These are phyloP conservation scores for Paraconiothyrium brasiliense DNA, from an alignment of 2,329 filamentous ascomycete genomes.

Conservation along the genomic window DNA sequence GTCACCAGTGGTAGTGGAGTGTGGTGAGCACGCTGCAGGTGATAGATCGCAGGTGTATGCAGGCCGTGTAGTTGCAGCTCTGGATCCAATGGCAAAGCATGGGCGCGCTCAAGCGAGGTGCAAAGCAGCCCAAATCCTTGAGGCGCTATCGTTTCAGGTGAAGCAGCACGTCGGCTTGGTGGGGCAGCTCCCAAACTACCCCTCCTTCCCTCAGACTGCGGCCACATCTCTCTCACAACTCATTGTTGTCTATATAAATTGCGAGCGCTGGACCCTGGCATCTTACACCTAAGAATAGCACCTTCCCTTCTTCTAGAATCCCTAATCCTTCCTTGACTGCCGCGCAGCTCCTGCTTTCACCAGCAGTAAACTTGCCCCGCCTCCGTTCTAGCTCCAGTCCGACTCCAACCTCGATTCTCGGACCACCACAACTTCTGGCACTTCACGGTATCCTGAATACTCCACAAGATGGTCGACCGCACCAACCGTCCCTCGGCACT, in stretches of 20 bases:
- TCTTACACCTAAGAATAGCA: conserved; percentile 5
- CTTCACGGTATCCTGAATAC: not conserved
- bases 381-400: not conserved
- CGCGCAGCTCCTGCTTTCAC: not conserved
- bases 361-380: not conserved
- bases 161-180: conserved; percentile 12
- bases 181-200: conserved; percentile 13
- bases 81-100: conserved; percentile 16
- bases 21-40: conserved; percentile 10
- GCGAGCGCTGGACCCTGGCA: conserved; percentile 9
- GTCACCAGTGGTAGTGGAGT: conserved; percentile 6
- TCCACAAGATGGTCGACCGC: conserved; percentile 75
- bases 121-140: conserved; percentile 14
- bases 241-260: conserved; percentile 6
- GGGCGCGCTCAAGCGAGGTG: conserved; percentile 18
- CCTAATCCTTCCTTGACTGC: not conserved
- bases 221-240: conserved; percentile 2
- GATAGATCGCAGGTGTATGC: not conserved
- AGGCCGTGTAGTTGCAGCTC: conserved; percentile 3
- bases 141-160: conserved; percentile 28
- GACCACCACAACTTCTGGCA: not conserved
- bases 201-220: conserved; percentile 8
- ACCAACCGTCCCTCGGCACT: conserved; percentile 83
- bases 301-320: not conserved
- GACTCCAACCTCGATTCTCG: not conserved